Evolutionary conservation across 208 protist species (phyloP), one percentile per base, ranked within the genome.

Genomic region (Acanthamoeba castellanii): DNA sequence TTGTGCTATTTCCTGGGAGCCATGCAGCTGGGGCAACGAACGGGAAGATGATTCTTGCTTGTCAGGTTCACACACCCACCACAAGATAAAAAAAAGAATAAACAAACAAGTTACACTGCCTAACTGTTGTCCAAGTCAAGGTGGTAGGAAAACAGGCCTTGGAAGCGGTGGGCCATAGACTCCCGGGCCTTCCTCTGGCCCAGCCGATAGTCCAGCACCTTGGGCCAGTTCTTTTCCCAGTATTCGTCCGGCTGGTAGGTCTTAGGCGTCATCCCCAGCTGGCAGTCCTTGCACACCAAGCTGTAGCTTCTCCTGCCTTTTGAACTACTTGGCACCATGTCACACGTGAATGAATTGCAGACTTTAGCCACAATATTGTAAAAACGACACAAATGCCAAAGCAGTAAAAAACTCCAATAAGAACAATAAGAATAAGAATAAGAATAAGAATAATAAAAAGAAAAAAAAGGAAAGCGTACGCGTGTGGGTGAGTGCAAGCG

Each of bases 161-260:
- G 66, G n/a, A 74, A 42, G 13, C 66, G 66, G 9, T 74, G 66
- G 32, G 66, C 66, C 66, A 74, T 74, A 20, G 66, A 74, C 32
- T 37, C 5, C 1, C 66, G 66, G 66, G 66, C 66, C 66, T 74
- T 37, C 66, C 27, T 74, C 66, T 32, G 25, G 66, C 32, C 27
- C 66, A 74, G 66, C 66, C 66, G 66, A 45, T 74, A 74, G 66
- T 74, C 66, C n/a, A 74, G 66, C 66, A 74, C 1, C 66, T 74
- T 74, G 22, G 66, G 66, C 66, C 66, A 74, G 66, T 74, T 74
- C 25, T 37, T n/a, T 7, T 74, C 66, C 66, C 66, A 74, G 32
- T 74, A 74, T 37, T 74, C 66, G 27, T 74, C 66, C 13, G 66
- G 66, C 32, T 74, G 66, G 66, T 74, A 74, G 66, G 66, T 74